Evolutionary conservation across 257 asterid genomes (phyloP).

Genomic region (Solanum raphanifolium): DNA sequence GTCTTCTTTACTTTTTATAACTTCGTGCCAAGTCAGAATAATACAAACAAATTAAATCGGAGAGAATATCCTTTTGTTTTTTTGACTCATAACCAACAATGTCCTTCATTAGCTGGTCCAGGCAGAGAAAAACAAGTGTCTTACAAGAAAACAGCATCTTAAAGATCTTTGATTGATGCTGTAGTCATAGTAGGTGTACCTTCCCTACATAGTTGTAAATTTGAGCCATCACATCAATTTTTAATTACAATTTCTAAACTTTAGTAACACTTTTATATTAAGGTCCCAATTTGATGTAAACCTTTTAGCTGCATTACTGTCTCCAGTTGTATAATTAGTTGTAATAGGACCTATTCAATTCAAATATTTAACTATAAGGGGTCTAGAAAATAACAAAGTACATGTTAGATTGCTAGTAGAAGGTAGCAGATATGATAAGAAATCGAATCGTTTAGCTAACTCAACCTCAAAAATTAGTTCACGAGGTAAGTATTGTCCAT

Average conservation of each 20-base stretch:
- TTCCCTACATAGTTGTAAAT: constrained; percentile 2
- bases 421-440: neutral
- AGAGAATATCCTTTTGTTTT: neutral
- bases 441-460: neutral
- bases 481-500: neutral
- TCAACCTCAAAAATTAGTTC: neutral
- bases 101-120: neutral
- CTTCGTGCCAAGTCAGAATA: too few relatives aligned
- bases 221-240: constrained; percentile 1
- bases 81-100: neutral
- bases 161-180: neutral
- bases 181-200: neutral
- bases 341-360: neutral
- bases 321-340: neutral
- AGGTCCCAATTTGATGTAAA: constrained; percentile 5
- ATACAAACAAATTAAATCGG: neutral
- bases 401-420: neutral
- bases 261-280: neutral
- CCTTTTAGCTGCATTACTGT: neutral
- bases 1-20: neutral
- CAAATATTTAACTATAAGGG: neutral
- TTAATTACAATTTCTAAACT: neutral
- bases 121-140: constrained; percentile 13
- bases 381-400: neutral
- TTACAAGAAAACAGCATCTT: constrained; percentile 7